Base-by-base conservation (phyloP, 495 filamentous ascomycete species). In the Hyaloscypha finlandica region DNA sequence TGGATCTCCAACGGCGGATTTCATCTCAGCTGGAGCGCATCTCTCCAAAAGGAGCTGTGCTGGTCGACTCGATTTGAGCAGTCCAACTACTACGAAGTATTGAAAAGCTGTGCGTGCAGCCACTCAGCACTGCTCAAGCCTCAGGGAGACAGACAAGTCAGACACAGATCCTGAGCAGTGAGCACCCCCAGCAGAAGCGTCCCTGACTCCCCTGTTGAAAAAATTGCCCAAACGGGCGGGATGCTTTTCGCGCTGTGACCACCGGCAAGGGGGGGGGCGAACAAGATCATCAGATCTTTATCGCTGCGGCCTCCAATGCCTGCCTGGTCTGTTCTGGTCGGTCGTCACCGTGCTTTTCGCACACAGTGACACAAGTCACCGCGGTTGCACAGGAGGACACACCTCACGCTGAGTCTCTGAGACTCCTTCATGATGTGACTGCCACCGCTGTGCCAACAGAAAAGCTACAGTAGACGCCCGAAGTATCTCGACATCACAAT, bases 171-270 rank as follows among this genome's bases (percentile, higher is more conserved):
- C 35, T 37, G 35, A 37, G 12, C 35, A 37, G 8, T 48, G 42
- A 48, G 42, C 42, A 19, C 42, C 16, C 2, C 19, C 6, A 59
- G 25, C 11, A 6, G 8, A 29, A 29, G 9, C 1, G 33, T 35
- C 25, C 12, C 9, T 6, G 9, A 9, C 33, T 25, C 14, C 54
- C 4, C 14, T 57, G 54, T 2, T 25, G 12, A 19, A 14, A 62
- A 52, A 48, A 61, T 51, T 22, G 60, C 60, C 60, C 42, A 62
- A 62, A 29, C 6, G 35, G 60, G 60, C 60, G 42, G 31, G 33
- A 48, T 48, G 16, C 42, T 48, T 63, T 19, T 35, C 22, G 53
- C 61, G 61, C 61, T 35, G 52, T 64, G 61, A 55, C 48, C 61
- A 55, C 5, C 25, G 19, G 16, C 59, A 52, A 56, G 53, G 53